A percentile compares a stretch with the other conserved stretches of the same genome.
Conservation (phyloP, 345 rosid species). For the Clausena lansium region DNA sequence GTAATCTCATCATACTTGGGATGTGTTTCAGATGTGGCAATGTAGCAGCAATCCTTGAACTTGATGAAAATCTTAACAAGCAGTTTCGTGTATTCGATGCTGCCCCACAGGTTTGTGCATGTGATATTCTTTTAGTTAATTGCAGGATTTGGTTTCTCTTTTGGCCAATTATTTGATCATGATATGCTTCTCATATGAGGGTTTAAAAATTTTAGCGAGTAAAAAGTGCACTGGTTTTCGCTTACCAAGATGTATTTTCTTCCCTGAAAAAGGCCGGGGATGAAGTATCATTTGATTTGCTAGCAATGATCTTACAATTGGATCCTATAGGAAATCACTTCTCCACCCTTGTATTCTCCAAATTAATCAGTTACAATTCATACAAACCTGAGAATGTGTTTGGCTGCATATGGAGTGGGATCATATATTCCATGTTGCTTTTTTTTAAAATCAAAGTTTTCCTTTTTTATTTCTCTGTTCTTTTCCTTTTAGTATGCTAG, state of each 20-base stretch:
- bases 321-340: background rate
- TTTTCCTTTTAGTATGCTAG: background rate
- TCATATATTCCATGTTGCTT: background rate
- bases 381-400: background rate
- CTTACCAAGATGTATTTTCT: background rate
- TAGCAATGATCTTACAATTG: background rate
- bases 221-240: background rate
- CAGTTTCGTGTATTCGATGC: conserved; percentile 93
- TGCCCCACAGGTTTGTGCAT: conserved; percentile 72
- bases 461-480: background rate
- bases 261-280: background rate
- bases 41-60: conserved; percentile 89
- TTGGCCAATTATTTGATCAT: background rate
- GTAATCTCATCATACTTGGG: conserved; percentile 12
- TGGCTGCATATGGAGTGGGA: background rate
- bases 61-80: conserved; percentile 79
- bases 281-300: background rate
- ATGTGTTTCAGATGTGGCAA: conserved; percentile 78
- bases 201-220: background rate
- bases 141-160: background rate
- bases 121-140: conserved; percentile 4
- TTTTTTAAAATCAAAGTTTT: background rate
- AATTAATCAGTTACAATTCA: background rate
- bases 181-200: conserved; percentile 1
- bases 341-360: background rate